Evolutionary conservation across 2,329 filamentous ascomycete genomes (phyloP).

Genomic region (Hymenoscyphus fructigenus): DNA sequence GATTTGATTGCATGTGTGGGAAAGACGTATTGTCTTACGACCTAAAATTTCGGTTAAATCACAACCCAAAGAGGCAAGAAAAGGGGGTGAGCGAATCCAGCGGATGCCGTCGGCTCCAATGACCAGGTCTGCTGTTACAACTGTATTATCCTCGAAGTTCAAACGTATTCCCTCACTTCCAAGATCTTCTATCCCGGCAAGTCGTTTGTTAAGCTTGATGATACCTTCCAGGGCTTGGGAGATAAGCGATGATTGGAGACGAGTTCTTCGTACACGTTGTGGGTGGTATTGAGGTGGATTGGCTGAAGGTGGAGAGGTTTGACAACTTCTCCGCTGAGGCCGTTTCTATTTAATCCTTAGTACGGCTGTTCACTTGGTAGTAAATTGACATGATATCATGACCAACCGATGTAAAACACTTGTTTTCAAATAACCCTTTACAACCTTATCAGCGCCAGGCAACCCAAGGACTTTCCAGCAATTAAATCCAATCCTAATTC

Average conservation of each 20-base stretch:
- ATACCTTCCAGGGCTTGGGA: constrained; percentile 44
- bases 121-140: constrained; percentile 44
- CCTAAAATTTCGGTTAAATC: constrained; percentile 29
- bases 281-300: constrained; percentile 25
- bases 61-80: not conserved
- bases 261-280: constrained; percentile 33
- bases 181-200: constrained; percentile 42
- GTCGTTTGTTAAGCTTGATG: constrained; percentile 47
- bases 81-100: constrained; percentile 37
- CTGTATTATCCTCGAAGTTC: constrained; percentile 47
- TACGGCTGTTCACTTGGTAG: not conserved
- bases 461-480: constrained; percentile 49
- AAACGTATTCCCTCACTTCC: constrained; percentile 41
- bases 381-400: not conserved
- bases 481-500: constrained; percentile 47
- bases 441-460: constrained; percentile 37
- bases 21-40: constrained; percentile 43
- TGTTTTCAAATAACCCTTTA: constrained; percentile 39
- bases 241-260: constrained; percentile 49
- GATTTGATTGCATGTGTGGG: constrained; percentile 46
- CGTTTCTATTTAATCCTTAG: constrained; percentile 29
- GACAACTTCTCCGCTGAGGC: constrained; percentile 31
- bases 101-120: constrained; percentile 54
- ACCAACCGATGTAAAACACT: constrained; percentile 36
- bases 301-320: not conserved